A percentile compares a stretch with the other conserved stretches of the same genome.
phyloP scores from a whole-genome alignment of 352 stramenopile genomes.

The Pythium dissimile region DNA sequence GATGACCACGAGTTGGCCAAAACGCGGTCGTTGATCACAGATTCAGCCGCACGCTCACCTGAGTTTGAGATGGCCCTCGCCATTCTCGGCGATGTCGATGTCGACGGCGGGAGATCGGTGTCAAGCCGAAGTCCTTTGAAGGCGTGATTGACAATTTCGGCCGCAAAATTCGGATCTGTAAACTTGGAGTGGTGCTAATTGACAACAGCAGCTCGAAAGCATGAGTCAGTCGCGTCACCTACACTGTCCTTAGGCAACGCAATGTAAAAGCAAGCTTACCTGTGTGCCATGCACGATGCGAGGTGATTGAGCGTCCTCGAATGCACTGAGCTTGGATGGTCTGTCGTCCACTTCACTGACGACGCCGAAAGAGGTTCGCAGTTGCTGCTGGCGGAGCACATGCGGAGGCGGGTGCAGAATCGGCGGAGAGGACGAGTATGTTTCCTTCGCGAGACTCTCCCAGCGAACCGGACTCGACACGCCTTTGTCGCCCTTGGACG shows the following conservation, averaged over 20 bases:
- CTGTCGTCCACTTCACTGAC: constrained; percentile 34
- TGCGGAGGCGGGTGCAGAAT: constrained; percentile 48
- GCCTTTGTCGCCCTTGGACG: not conserved
- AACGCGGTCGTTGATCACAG: not conserved
- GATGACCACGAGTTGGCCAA: not conserved
- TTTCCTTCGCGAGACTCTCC: constrained; percentile 63
- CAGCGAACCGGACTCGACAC: constrained; percentile 58
- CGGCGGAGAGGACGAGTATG: constrained; percentile 39
- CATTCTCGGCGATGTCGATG: constrained; percentile 50
- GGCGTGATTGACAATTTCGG: constrained; percentile 58
- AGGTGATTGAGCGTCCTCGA: constrained; percentile 37
- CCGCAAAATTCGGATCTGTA: constrained; percentile 39
- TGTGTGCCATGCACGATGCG: constrained; percentile 36
- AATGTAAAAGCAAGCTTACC: constrained; percentile 13
- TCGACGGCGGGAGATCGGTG: constrained; percentile 27
- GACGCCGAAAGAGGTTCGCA: constrained; percentile 31
- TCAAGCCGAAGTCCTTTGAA: constrained; percentile 56
- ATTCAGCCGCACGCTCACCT: constrained; percentile 20
- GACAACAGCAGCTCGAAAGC: not conserved
- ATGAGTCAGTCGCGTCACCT: not conserved
- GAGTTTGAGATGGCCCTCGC: constrained; percentile 64
- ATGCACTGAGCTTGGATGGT: constrained; percentile 21
- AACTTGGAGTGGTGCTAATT: constrained; percentile 23
- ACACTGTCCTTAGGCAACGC: not conserved
- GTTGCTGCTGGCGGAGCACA: constrained; percentile 27